Conservation (phyloP, 2,329 filamentous ascomycete genomes). For the Trichoderma arundinaceum region DNA sequence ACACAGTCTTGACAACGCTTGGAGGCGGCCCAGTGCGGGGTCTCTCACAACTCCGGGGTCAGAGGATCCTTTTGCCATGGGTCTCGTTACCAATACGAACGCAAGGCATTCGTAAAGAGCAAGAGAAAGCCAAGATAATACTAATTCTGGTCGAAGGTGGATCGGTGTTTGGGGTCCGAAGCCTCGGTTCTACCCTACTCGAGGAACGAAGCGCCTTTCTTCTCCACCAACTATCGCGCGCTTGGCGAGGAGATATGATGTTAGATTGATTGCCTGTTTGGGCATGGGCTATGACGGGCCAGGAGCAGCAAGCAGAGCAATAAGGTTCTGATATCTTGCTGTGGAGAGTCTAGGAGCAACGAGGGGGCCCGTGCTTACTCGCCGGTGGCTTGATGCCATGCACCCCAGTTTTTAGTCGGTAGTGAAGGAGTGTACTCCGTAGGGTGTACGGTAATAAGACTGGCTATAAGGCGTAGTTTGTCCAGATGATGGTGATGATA, state of each 20-base stretch:
- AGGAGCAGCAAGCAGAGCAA: constrained; percentile 1
- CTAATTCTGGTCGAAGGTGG: constrained; percentile 1
- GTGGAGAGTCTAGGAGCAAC: constrained; percentile 18
- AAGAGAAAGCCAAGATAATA: constrained; percentile 8
- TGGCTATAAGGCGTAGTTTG: neutral
- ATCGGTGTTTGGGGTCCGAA: neutral
- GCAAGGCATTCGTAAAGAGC: constrained; percentile 1
- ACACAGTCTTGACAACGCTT: neutral
- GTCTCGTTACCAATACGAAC: constrained; percentile 11
- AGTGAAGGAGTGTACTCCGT: no score
- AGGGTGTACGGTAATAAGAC: no score
- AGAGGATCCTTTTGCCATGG: constrained; percentile 14
- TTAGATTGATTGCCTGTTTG: constrained; percentile 29
- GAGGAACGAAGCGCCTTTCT: neutral
- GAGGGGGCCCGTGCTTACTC: constrained; percentile 18
- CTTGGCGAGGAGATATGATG: constrained; percentile 4
- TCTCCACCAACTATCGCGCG: constrained; percentile 17
- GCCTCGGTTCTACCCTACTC: neutral
- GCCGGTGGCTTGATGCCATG: constrained; percentile 24
- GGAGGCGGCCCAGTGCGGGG: constrained; percentile 24
- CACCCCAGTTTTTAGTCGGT: constrained; percentile 20
- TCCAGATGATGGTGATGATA: neutral
- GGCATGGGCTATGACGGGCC: constrained; percentile 13
- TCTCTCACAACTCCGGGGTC: constrained; percentile 8
- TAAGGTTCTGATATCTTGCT: constrained; percentile 14